Conservation (phyloP, 441 rosid genomes). For the Aquilaria agallochum region DNA sequence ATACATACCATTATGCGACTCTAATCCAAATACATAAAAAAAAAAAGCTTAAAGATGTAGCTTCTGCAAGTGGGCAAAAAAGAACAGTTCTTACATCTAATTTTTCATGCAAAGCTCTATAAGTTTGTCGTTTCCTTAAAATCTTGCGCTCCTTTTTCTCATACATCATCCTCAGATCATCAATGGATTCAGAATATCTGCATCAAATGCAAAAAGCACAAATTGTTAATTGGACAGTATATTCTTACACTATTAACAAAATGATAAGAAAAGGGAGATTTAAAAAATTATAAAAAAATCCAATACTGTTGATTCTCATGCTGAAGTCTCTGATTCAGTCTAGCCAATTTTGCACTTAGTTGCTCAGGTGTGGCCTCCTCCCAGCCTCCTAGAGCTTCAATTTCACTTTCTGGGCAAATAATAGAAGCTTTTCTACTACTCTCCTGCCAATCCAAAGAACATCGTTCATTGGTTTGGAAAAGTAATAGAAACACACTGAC, state of each 20-base stretch:
- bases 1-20: neutral
- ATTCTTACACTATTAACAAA: conserved; percentile 10
- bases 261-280: conserved; percentile 10
- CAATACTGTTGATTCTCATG: conserved; percentile 70
- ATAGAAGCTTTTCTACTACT: conserved; percentile 83
- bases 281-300: neutral
- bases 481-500: too few species aligned
- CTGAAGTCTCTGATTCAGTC: conserved; percentile 70
- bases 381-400: conserved; percentile 72
- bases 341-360: conserved; percentile 67
- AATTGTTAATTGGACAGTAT: conserved; percentile 2
- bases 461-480: too few species aligned
- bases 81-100: conserved; percentile 44
- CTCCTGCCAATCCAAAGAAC: conserved; percentile 42
- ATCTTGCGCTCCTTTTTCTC: conserved; percentile 66
- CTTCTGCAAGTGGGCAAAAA: conserved; percentile 1
- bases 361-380: conserved; percentile 87
- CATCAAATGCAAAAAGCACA: conserved; percentile 14
- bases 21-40: too few species aligned
- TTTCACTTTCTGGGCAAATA: conserved; percentile 91
- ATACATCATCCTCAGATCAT: conserved; percentile 71
- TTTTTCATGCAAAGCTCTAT: conserved; percentile 57
- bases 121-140: conserved; percentile 48
- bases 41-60: neutral
- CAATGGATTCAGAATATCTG: conserved; percentile 92